Base-by-base conservation (phyloP, 306 rosid species). In the Corylus avellana region DNA sequence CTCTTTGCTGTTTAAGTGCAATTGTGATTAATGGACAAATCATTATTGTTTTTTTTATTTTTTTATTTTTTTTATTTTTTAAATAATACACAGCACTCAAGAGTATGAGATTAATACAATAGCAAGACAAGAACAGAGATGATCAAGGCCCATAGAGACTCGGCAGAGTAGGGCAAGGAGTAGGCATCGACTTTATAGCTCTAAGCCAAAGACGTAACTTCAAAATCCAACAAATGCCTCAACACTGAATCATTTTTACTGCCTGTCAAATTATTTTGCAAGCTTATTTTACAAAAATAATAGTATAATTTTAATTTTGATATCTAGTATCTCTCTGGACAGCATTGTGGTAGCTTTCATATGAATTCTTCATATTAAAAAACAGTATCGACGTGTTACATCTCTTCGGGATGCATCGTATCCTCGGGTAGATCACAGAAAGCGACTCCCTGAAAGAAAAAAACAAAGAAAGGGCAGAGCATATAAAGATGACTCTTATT, bases 341-440 rank as follows among this genome's bases (percentile, higher is more conserved):
- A 67, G 78, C 59, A 39, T 49, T 61, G 13, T 69, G 6, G 39
- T 42, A 4, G 46, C n/a, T 27, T n/a, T 64, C 0, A 1, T 29
- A 5, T 37, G 42, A 74, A 51, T 49, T 49, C 35, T 50, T 9
- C 7, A 29, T 20, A 48, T 6, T 4, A 72, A 77, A 9, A 13
- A 62, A 50, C 16, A 64, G 61, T 17, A 39, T 58, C 55, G 20
- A 29, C 32, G 8, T 48, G 8, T 87, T 86, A 95, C 98, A 95
- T 89, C 87, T 95, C 99, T 82, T 98, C 97, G 0, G 99, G 99
- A 77, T 93, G 98, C 99, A 93, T 93, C 29, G 99, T 95, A 85
- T 95, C 98, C 79, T 88, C 98, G 11, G 97, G 98, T 74, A 95
- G 87, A 85, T 93, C 99, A 87, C 99, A 95, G 53, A 89, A 86